Percentiles rank a stretch among this genome's conserved stretches.
Conservation (phyloP, 1,139 yeast species). For the Taiozyma sp. region DNA sequence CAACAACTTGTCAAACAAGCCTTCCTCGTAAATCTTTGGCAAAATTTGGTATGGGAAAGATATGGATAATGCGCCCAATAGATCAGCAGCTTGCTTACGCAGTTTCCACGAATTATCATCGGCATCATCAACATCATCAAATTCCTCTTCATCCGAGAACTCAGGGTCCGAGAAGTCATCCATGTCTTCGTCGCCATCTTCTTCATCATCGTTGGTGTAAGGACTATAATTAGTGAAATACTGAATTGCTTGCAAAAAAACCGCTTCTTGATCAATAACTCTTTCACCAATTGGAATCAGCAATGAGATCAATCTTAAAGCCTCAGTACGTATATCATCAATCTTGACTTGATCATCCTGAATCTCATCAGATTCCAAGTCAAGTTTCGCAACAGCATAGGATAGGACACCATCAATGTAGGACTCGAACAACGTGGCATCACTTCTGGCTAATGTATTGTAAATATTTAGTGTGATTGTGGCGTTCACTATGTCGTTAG, state of each 20-base stretch:
- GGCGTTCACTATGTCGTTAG: constrained; percentile 14
- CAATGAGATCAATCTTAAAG: constrained; percentile 38
- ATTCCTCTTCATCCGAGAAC: constrained; percentile 38
- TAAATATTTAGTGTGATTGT: constrained; percentile 25
- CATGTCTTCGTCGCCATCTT: constrained; percentile 21
- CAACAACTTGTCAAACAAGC: constrained; percentile 26
- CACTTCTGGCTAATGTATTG: constrained; percentile 26
- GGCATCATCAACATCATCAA: constrained; percentile 38
- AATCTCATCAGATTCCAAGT: constrained; percentile 24
- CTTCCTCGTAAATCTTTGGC: constrained; percentile 14
- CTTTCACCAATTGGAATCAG: constrained; percentile 27
- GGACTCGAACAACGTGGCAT: constrained; percentile 13
- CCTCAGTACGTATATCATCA: constrained; percentile 49
- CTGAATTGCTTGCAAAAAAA: constrained; percentile 32
- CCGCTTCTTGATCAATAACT: constrained; percentile 26
- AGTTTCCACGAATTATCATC: constrained; percentile 71
- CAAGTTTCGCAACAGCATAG: constrained; percentile 26
- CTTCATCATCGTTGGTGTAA: constrained; percentile 31
- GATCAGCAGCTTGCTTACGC: constrained; percentile 48
- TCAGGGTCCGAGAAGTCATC: constrained; percentile 26
- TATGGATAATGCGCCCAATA: constrained; percentile 38
- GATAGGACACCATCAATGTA: constrained; percentile 22
- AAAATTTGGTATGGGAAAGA: constrained; percentile 28
- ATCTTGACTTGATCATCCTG: constrained; percentile 33
- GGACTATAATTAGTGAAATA: constrained; percentile 57